phyloP scores from a whole-genome alignment of 768 basidiomycete species.

The Suillus ampliporus region DNA sequence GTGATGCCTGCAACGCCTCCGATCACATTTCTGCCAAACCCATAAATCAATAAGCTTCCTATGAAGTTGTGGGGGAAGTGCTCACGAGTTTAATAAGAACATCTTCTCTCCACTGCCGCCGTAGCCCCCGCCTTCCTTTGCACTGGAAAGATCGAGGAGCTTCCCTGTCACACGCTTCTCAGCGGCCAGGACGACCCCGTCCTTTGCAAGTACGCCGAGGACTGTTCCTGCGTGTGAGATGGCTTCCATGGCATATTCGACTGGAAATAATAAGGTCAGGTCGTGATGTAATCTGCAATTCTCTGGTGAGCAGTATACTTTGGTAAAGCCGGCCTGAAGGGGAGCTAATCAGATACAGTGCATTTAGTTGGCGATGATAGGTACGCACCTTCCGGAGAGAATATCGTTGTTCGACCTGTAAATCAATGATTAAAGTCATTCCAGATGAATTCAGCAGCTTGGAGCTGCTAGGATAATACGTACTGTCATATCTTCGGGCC shows the following conservation, averaged over 20 bases:
- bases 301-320: constrained; percentile 57
- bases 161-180: constrained; percentile 99
- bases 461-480: constrained; percentile 40
- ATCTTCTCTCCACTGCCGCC: constrained; percentile 99
- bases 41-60: background rate
- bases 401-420: constrained; percentile 94
- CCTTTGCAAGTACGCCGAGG: constrained; percentile 88
- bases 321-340: constrained; percentile 91
- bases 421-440: constrained; percentile 30
- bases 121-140: constrained; percentile 82
- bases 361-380: constrained; percentile 9
- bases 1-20: constrained; percentile 95
- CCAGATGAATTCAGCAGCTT: constrained; percentile 11
- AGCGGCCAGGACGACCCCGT: constrained; percentile 90
- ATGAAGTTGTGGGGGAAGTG: constrained; percentile 17
- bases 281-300: background rate
- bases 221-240: constrained; percentile 96
- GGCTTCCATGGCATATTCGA: constrained; percentile 99
- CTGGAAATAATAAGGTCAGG: constrained; percentile 45
- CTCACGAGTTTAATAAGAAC: constrained; percentile 90
- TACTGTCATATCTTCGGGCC: constrained; percentile 97
- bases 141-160: constrained; percentile 86
- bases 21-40: constrained; percentile 79
- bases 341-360: constrained; percentile 18
- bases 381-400: constrained; percentile 91